These are phyloP conservation scores for Fusarium floridanum DNA, from an alignment of 2,329 filamentous ascomycete species.

Conservation along the genomic window DNA sequence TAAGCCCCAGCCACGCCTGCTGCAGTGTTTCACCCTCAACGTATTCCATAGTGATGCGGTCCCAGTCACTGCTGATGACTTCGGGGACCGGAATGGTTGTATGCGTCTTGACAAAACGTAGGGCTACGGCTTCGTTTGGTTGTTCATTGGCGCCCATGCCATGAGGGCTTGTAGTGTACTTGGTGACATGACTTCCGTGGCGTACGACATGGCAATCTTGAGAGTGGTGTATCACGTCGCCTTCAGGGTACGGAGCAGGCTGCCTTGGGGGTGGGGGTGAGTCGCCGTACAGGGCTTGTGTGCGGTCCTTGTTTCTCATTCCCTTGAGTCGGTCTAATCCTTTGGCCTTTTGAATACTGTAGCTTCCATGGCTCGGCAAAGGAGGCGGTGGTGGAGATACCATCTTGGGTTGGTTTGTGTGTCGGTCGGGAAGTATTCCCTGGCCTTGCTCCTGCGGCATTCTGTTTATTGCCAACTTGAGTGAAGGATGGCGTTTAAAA, in stretches of 20 bases:
- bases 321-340: not conserved
- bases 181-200: slow-evolving; percentile 35
- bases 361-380: not conserved
- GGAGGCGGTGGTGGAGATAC: not conserved
- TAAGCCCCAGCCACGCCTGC: slow-evolving; percentile 38
- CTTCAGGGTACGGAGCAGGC: slow-evolving; percentile 38
- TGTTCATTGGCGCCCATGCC: slow-evolving; percentile 32
- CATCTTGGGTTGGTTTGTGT: not conserved
- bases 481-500: too few species aligned
- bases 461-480: not conserved
- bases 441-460: not conserved
- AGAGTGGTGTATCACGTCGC: slow-evolving; percentile 32
- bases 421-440: not conserved
- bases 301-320: not conserved
- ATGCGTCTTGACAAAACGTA: slow-evolving; percentile 37
- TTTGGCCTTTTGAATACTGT: not conserved
- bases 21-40: slow-evolving; percentile 44
- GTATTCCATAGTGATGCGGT: slow-evolving; percentile 46
- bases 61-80: slow-evolving; percentile 45
- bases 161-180: slow-evolving; percentile 35
- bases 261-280: slow-evolving; percentile 32
- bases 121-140: slow-evolving; percentile 35
- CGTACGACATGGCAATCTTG: slow-evolving; percentile 20
- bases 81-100: slow-evolving; percentile 45
- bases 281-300: slow-evolving; percentile 10